These are phyloP conservation scores for Candida ulmi DNA, from an alignment of 805 yeast species.

Conservation along the genomic window DNA sequence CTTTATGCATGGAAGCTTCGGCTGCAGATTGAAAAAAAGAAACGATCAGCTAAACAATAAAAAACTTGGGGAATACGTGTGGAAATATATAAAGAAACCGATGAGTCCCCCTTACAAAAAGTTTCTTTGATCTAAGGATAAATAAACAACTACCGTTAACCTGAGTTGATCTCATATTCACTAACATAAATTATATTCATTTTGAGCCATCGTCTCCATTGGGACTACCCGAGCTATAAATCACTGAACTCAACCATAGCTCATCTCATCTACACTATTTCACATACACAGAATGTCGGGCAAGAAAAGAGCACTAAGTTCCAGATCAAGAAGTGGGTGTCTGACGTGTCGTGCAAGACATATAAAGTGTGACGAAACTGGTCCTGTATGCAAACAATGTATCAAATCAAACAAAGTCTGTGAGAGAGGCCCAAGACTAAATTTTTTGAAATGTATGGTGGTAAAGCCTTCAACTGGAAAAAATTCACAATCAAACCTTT, in stretches of 20 bases:
- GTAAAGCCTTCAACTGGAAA: slow-evolving; percentile 9
- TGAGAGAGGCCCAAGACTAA: slow-evolving; percentile 39
- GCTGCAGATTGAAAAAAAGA: slow-evolving; percentile 2
- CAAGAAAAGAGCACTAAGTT: not conserved
- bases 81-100: not conserved
- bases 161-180: too few relatives aligned
- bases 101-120: too few relatives aligned
- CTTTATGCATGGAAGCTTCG: slow-evolving; percentile 11
- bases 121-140: too few relatives aligned
- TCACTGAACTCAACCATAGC: too few relatives aligned
- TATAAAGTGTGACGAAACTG: slow-evolving; percentile 56
- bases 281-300: too few relatives aligned
- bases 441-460: slow-evolving; percentile 30
- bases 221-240: too few relatives aligned
- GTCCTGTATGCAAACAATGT: slow-evolving; percentile 50
- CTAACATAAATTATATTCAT: too few relatives aligned
- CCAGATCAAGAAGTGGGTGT: slow-evolving; percentile 40
- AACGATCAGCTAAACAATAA: not conserved
- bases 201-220: too few relatives aligned
- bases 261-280: too few relatives aligned
- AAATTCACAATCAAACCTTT: not conserved
- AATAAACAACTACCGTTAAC: too few relatives aligned
- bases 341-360: slow-evolving; percentile 55
- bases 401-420: slow-evolving; percentile 41
- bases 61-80: not conserved